Conservation (phyloP, 2,329 filamentous ascomycete genomes). For the Lachnellula occidentalis region DNA sequence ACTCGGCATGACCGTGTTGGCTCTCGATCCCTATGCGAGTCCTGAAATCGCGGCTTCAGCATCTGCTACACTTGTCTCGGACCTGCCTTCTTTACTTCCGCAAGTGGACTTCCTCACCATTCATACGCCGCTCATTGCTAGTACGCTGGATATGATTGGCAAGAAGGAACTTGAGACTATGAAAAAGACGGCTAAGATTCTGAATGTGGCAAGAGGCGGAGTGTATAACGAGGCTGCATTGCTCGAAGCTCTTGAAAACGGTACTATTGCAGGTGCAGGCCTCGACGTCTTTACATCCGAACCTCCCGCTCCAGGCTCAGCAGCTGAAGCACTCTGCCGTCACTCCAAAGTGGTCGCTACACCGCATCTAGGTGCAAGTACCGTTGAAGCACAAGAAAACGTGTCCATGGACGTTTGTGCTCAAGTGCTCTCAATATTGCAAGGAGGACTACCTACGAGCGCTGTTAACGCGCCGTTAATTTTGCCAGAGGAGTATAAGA, state of each 20-base stretch:
- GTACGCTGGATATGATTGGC: constrained; percentile 68
- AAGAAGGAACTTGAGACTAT: constrained; percentile 61
- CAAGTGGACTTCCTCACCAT: constrained; percentile 72
- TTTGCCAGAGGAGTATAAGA: constrained; percentile 72
- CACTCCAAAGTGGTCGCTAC: constrained; percentile 72
- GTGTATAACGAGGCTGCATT: constrained; percentile 75
- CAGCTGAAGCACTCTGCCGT: constrained; percentile 56
- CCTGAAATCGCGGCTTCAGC: constrained; percentile 63
- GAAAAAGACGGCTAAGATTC: constrained; percentile 66
- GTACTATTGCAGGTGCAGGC: constrained; percentile 69
- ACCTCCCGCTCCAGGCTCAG: constrained; percentile 55
- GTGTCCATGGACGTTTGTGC: constrained; percentile 78
- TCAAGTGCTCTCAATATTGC: constrained; percentile 69
- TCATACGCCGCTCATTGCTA: constrained; percentile 74
- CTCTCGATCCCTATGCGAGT: constrained; percentile 73
- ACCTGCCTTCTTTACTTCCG: constrained; percentile 56
- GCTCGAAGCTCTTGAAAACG: constrained; percentile 62
- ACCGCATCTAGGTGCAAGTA: constrained; percentile 74
- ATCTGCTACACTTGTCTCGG: constrained; percentile 57
- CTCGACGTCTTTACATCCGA: constrained; percentile 77
- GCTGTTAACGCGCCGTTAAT: constrained; percentile 81
- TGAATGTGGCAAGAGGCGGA: constrained; percentile 76
- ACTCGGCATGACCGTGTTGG: constrained; percentile 69
- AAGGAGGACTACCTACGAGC: constrained; percentile 65
- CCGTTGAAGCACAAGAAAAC: constrained; percentile 78